Conservation (phyloP, 139 green algal genomes). For the Helicosporidium sp. region DNA sequence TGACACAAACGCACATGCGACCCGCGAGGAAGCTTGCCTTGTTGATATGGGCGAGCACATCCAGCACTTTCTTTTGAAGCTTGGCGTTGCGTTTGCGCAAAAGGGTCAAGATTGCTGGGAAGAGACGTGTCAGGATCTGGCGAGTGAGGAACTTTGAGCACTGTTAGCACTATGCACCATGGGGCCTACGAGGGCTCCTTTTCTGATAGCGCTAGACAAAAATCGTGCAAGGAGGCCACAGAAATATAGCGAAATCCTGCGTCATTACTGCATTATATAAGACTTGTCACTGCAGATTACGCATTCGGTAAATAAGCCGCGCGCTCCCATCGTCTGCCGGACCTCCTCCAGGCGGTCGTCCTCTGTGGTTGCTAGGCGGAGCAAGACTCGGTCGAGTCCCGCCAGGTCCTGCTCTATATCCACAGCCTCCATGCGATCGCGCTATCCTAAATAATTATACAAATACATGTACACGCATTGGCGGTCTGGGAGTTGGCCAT, state of each 20-base stretch:
- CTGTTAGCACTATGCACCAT: constrained; percentile 42
- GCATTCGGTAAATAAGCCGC: not conserved
- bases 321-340: too few species aligned
- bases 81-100: too few species aligned
- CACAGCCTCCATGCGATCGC: too few species aligned
- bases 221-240: too few species aligned
- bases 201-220: too few species aligned
- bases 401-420: constrained; percentile 43
- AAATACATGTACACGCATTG: too few species aligned
- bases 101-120: too few species aligned
- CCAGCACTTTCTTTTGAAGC: constrained; percentile 42
- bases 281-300: too few species aligned
- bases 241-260: too few species aligned
- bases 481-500: too few species aligned
- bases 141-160: constrained; percentile 27
- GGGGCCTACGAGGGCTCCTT: not conserved
- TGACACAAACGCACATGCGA: not conserved
- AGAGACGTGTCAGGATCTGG: not conserved
- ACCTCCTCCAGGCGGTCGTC: constrained; percentile 58
- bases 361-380: constrained; percentile 54
- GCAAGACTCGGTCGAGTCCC: constrained; percentile 53
- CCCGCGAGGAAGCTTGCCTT: constrained; percentile 20
- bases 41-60: constrained; percentile 79
- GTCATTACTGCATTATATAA: too few species aligned
- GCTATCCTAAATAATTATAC: too few species aligned